Evolutionary conservation across 176 grass and related monocot genomes (phyloP), one percentile per base, ranked within the genome.

Genomic region (Hordeum marinum): DNA sequence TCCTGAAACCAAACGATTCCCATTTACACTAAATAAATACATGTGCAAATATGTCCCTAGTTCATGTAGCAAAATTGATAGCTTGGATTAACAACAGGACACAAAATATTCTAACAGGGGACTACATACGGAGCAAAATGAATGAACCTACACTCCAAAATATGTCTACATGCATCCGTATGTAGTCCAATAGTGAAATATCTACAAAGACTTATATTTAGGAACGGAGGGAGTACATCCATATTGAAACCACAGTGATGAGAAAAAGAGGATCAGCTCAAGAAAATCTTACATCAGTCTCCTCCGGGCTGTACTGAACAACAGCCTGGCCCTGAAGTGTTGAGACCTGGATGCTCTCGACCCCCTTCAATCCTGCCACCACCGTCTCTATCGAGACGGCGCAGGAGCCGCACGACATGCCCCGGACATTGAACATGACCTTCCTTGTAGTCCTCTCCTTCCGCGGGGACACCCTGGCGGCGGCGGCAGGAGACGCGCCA

Each of bases 381-480:
- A 91, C 90, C 0, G 96, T 89, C 85, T 99, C 94, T 63, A 96
- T 99, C 39, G 83, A 90, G 43, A 60, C 84, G 17, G 90, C 84
- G 71, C 96, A 94, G 40, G 96, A 99, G 21, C 93, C 90, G 11
- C 93, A 99, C 1, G 91, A 89, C 11, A 99, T 96, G 21, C 91
- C 96, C 17, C 87, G 77, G 37, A 99, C 85, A 71, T 63, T 96
- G 84, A 99, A 88, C 77, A 65, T 79, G 55, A 80, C 86, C 80
- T 96, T 88, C 80, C 63, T 91, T 0, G 71, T 92, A 69, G 83
- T 92, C 61, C 85, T 88, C 57, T 89, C 91, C 46, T 84, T 89
- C n/a, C 75, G 69, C 21, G 80, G 59, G 11, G 88, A 82, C 5
- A n/a, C 20, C 20, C 45, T 26, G 11, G 69, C 50, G 6, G 69